A percentile compares a stretch with the other conserved stretches of the same genome.
phyloP scores from a whole-genome alignment of 805 yeast genomes.

The Yamadazyma olivae region DNA sequence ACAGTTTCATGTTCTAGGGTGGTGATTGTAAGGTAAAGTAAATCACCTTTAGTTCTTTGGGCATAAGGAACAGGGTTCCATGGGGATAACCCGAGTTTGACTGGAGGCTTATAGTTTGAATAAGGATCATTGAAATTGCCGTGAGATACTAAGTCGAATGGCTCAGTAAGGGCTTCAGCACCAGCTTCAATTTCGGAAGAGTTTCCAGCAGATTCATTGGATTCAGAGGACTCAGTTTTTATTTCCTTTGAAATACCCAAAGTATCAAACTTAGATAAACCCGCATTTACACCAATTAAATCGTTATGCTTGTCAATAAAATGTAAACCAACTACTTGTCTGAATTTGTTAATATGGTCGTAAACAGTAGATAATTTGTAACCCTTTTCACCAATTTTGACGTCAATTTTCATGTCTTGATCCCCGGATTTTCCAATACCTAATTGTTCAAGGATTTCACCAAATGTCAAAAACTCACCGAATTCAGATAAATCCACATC shows the following conservation, averaged over 20 bases:
- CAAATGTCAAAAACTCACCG: constrained; percentile 27
- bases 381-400: constrained; percentile 50
- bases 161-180: constrained; percentile 4
- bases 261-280: constrained; percentile 44
- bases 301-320: constrained; percentile 42
- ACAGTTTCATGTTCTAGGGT: constrained; percentile 79
- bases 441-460: constrained; percentile 19
- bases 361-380: constrained; percentile 61
- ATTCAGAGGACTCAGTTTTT: not conserved
- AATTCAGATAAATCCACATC: constrained; percentile 30
- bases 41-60: constrained; percentile 67
- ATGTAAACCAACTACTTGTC: constrained; percentile 59
- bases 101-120: constrained; percentile 41
- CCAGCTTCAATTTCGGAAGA: constrained; percentile 8
- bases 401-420: constrained; percentile 18
- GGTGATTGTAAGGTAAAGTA: constrained; percentile 68
- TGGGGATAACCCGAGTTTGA: constrained; percentile 60
- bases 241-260: not conserved
- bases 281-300: constrained; percentile 42
- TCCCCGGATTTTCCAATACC: not conserved
- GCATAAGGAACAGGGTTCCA: constrained; percentile 84
- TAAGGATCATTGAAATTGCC: constrained; percentile 29
- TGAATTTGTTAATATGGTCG: constrained; percentile 59
- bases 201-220: constrained; percentile 5
- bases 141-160: constrained; percentile 12